Evolutionary conservation across 73 alveolate genomes (phyloP), one percentile per base, ranked within the genome.

Genomic region (Paramecium biaurelia): DNA sequence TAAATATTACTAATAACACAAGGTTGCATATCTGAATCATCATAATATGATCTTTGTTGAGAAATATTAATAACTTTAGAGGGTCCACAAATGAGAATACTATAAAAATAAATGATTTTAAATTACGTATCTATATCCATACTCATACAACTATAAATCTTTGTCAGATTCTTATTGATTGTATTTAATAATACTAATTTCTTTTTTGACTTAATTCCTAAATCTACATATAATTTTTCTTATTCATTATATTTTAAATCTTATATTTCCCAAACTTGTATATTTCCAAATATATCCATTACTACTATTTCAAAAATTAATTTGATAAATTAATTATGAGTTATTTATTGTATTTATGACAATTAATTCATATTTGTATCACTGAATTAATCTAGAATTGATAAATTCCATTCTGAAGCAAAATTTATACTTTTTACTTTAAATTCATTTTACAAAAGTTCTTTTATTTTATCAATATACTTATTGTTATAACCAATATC

Each of bases 41-140:
- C 76, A 21, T 11, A 79, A 45, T 79, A 79, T 12, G 45, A 47
- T 41, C 21, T 20, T 43, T 18, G 12, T 30, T 38, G 18, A 35
- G 26, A 38, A 18, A 79, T 11, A 42, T 79, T 79, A 43, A 47
- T 14, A 23, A 79, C 90, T 41, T 79, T 79, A 8, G 47, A 20
- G 18, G 90, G 90, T 21, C 90, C 90, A n/a, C 90, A 79, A 10
- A 79, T 79, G 14, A 79, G 47, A 79, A 79, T 79, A 79, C 90
- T 79, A 79, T 43, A 30, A 30, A n/a, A 37, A 24, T 76, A 79
- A 21, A 38, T 30, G n/a, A 43, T n/a, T n/a, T 79, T 10, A 23
- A 9, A 79, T 10, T 79, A 79, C 90, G 7, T 79, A 43, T 79
- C 70, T 2, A 20, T 18, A 26, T 45, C 32, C 70, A 30, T 18